phyloP scores from a whole-genome alignment of 768 basidiomycete species.

The Psilocybe cubensis region DNA sequence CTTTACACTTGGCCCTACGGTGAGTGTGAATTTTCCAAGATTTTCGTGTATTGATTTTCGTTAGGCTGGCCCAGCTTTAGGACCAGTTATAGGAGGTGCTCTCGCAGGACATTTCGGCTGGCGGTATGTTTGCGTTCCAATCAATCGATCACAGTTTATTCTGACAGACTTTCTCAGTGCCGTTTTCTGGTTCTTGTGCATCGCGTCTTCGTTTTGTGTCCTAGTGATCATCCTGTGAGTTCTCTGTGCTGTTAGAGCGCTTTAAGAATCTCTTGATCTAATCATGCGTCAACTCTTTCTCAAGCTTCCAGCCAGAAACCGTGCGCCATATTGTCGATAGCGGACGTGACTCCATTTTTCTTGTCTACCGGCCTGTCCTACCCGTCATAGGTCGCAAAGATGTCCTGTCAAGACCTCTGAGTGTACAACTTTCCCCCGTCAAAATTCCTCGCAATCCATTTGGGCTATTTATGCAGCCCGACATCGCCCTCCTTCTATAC shows the following conservation, averaged over 20 bases:
- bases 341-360: constrained; percentile 50
- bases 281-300: constrained; percentile 12
- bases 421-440: constrained; percentile 25
- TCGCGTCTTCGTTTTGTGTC: constrained; percentile 48
- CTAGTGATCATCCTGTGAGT: constrained; percentile 51
- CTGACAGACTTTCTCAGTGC: constrained; percentile 36
- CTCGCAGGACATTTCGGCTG: constrained; percentile 63
- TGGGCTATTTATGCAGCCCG: constrained; percentile 53
- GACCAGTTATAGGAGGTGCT: constrained; percentile 63
- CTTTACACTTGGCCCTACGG: constrained; percentile 66
- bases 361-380: constrained; percentile 59
- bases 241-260: not conserved
- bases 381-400: constrained; percentile 41
- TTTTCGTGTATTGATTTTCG: constrained; percentile 4
- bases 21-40: constrained; percentile 19
- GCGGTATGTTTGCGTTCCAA: constrained; percentile 43
- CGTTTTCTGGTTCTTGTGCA: constrained; percentile 67
- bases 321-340: constrained; percentile 58
- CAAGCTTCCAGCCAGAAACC: constrained; percentile 56
- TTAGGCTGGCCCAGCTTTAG: constrained; percentile 63
- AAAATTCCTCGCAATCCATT: constrained; percentile 60
- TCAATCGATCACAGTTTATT: not conserved
- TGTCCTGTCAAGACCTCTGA: constrained; percentile 25
- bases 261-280: not conserved
- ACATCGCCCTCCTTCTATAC: constrained; percentile 55